phyloP scores from a whole-genome alignment of 805 yeast genomes.

The Isabelozyma rhagii region DNA sequence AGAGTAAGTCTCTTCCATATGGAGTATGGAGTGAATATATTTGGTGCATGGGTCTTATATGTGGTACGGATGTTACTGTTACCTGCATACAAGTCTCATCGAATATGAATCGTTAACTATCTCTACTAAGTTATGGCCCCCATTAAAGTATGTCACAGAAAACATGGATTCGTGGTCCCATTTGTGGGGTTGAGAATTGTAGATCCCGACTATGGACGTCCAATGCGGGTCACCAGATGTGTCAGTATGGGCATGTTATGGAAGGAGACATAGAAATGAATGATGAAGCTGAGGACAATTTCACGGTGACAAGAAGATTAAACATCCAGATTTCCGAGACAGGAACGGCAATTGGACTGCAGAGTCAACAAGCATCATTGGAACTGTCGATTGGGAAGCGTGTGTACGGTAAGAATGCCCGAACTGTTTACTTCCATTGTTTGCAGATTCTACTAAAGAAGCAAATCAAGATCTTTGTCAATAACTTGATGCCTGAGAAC shows the following conservation, averaged over 20 bases:
- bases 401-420: conserved; percentile 49
- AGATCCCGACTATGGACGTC: conserved; percentile 70
- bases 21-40: no score
- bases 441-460: conserved; percentile 49
- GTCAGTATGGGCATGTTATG: conserved; percentile 88
- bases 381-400: conserved; percentile 4
- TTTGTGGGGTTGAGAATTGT: conserved; percentile 91
- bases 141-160: neutral
- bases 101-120: neutral
- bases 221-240: conserved; percentile 74
- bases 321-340: conserved; percentile 40
- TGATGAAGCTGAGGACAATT: conserved; percentile 72
- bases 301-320: conserved; percentile 51
- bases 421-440: conserved; percentile 39
- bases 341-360: conserved; percentile 11
- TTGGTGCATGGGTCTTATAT: neutral
- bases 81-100: neutral
- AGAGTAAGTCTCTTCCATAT: no score
- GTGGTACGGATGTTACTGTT: neutral
- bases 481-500: conserved; percentile 7
- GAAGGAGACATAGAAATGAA: conserved; percentile 76
- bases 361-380: neutral
- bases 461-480: conserved; percentile 31
- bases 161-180: conserved; percentile 65
- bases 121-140: neutral